Evolutionary conservation across 2,329 filamentous ascomycete genomes (phyloP), one percentile per base, ranked within the genome.

Genomic region (Colletotrichum sp.): DNA sequence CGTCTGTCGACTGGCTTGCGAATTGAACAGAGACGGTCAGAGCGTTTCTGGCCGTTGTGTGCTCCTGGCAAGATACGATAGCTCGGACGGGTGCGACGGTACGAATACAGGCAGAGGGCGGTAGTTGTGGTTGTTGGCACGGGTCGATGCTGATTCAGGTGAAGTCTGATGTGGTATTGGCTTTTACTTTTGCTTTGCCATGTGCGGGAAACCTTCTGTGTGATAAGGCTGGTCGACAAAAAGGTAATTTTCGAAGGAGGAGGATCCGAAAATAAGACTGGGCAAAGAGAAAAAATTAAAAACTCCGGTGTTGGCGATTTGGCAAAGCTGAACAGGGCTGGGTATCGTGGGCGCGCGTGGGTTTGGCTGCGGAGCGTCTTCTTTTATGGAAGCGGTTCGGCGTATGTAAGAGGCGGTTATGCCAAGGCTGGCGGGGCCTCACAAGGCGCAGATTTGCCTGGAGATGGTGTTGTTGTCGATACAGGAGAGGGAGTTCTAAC

Each of bases 341-440:
- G 34, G 62, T 36, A 69, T 72, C 11, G 63, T 59, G 49, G 36
- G 32, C 63, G 62, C 62, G 62, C 55, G 63, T 30, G 69, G n/a
- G 44, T n/a, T 13, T n/a, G 62, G 8, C 8, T 67, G 73, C 68
- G 15, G 57, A 66, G 63, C 25, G 36, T 52, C 69, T 68, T 68
- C 70, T 73, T 62, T 68, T 69, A 73, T 73, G 64, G 44, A 49
- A 69, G 64, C 39, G 39, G 64, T 36, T 32, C 25, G 29, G 57
- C 44, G 39, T 68, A 44, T 72, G 57, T 63, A 73, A 55, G 69
- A 73, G 69, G 73, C 70, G n/a, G 64, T 69, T 73, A 44, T 55
- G 73, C 73, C 73, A 76, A 76, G 73, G 27, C 63, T 64, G 71
- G 57, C 63, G 39, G 73, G 57, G 63, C 69, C 57, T 76, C 73